Base-by-base conservation (phyloP, 148 eudicot genomes). In the Salicornia ramosissima region DNA sequence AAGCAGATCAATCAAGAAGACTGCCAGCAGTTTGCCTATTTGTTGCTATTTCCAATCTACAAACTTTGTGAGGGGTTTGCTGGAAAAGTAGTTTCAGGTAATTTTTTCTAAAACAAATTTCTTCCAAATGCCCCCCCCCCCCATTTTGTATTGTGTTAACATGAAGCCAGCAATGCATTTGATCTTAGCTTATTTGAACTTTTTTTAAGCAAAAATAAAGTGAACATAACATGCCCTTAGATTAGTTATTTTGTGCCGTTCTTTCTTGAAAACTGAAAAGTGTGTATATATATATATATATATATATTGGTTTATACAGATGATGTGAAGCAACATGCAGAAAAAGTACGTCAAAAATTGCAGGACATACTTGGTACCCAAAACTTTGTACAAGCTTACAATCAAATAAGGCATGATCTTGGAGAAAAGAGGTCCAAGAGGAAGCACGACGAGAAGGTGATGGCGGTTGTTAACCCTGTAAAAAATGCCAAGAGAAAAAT, bases 401-500 rank as follows among this genome's bases (percentile, higher is more conserved):
- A 69, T 52, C 80, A 82, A 59, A 78, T 90, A 40, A 77, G 87
- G 79, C 83, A 81, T 50, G 71, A 74, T 66, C 83, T 90, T 29
- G 92, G 90, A 82, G 79, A 56, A 33, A 94, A 80, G 76, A 82
- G 99, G 70, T 86, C 84, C 28, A 88, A 83, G 80, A 87, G 95
- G 84, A 88, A 83, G 76, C 87, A 71, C 39, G 95, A 78, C 16
- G 91, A 88, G 77, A 94, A 90, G 78, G 9, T 90, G 6, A 79
- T 88, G 97, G 99, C 96, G n/a, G 99, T 89, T 8, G 74, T 83
- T 36, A 71, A 94, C 73, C 99, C 97, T 25, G 54, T 19, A 50
- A 76, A 86, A 71, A 87, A 91, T 72, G 99, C 99, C 65, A 91
- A 94, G 82, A 88, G 97, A 69, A 94, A 90, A 85, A 66, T 87